Evolutionary conservation across 805 yeast species (phyloP), one percentile per base, ranked within the genome.

Genomic region (Saccharomycopsis synnaedendra): DNA sequence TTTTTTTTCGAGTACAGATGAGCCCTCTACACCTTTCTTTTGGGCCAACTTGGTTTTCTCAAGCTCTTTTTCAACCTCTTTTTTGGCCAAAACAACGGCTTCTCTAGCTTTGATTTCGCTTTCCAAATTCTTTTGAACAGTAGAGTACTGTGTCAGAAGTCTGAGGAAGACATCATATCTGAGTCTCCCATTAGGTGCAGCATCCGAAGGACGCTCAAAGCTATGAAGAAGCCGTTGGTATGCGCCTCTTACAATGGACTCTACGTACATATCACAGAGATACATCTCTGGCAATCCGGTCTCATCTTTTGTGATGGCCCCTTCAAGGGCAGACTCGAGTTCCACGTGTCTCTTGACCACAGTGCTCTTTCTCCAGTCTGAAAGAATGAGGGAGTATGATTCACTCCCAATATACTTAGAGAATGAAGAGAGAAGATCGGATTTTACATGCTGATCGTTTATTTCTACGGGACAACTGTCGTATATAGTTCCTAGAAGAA

Each of bases 251-350:
- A 93, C 65, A 45, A 88, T 65, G 6, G 44, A 35, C 3, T 66
- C 67, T 3, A 85, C 78, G 59, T 86, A 86, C 3, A 70, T 64
- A 0, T 74, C 60, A 49, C 80, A 82, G 58, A 93, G 82, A 57
- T 74, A 87, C 1, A 90, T 83, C 49, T 78, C 76, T 0, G 97
- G 98, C 39, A 90, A 71, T 1, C 98, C 98, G 1, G 95, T 79
- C 2, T 78, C 81, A 59, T 87, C 96, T 53, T 75, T 46, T 19
- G 19, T 19, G 19, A 19, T 19, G 19, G 19, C 19, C 19, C 19
- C 19, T 19, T 19, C 19, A 19, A 19, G 19, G 19, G 19, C 19
- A 19, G 19, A 19, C 32, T 51, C 52, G 39, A 48, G 19, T 10
- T 46, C 47, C 29, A 27, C 41, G 53, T 75, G 82, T 47, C 75